Percentiles rank a stretch among this genome's conserved stretches.
Conservation (phyloP, 2,329 filamentous ascomycete genomes). For the Phialemoniopsis sp. region DNA sequence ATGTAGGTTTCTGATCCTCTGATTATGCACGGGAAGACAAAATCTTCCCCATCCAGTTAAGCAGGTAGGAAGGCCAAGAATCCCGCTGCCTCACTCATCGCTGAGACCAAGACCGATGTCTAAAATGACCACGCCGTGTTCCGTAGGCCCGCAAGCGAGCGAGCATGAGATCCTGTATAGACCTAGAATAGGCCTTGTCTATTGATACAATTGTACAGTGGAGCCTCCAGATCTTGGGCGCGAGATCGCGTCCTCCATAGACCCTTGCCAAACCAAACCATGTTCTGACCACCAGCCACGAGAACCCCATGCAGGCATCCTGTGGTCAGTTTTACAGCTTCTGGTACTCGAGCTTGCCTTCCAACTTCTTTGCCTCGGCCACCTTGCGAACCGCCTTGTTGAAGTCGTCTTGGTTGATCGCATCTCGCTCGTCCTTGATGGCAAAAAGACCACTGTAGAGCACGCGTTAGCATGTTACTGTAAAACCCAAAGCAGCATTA, state of each 20-base stretch:
- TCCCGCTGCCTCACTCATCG: not conserved
- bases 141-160: too few species aligned
- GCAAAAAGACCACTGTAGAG: slow-evolving; percentile 79
- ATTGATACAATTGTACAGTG: slow-evolving; percentile 14
- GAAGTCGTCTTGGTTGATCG: slow-evolving; percentile 97
- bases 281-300: not conserved
- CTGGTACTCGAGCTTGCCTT: slow-evolving; percentile 97
- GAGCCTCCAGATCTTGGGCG: not conserved
- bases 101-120: not conserved
- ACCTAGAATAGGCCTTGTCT: not conserved
- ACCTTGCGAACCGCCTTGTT: slow-evolving; percentile 99
- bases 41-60: not conserved
- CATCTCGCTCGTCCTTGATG: slow-evolving; percentile 96
- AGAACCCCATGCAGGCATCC: too few species aligned
- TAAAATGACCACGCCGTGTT: not conserved
- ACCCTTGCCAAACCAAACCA: slow-evolving; percentile 8
- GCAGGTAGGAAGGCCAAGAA: not conserved
- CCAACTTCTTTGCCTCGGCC: slow-evolving; percentile 94
- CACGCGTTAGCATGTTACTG: not conserved
- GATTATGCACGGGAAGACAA: not conserved
- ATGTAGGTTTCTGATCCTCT: too few species aligned
- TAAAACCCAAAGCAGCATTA: not conserved
- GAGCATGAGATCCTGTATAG: too few species aligned
- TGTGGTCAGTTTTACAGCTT: slow-evolving; percentile 86
- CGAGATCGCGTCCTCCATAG: too few species aligned